Base-by-base conservation (phyloP, 2,329 filamentous ascomycete genomes). In the Dothideomycetes sp. region DNA sequence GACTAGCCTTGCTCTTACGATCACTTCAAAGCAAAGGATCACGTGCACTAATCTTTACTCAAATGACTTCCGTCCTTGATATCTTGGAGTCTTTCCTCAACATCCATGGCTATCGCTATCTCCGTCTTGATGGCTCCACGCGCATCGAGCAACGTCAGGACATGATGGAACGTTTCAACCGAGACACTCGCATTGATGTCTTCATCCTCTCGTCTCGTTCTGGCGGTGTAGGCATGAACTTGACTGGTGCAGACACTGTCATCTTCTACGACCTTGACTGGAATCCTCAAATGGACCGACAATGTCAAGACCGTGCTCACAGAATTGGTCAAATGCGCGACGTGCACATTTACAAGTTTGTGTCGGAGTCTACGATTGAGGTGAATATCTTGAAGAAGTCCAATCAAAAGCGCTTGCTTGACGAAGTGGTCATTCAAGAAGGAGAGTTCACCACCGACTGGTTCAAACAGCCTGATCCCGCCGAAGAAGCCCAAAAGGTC, bases 221-320 rank as follows among this genome's bases (percentile, higher is more conserved):
- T 0, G 91, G 91, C 49, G 91, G 91, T 40, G 70, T 98, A 1
- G 91, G 91, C 42, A 94, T 98, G 66, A 98, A 98, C 53, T 70
- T 98, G 32, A 96, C 89, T 0, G 91, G 91, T 36, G 91, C 91
- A 4, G 91, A 96, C 59, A 94, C 88, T 0, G 91, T 98, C 52
- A 95, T 98, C 49, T 98, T 98, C 61, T 98, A 96, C 62, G 91
- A 98, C 55, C 79, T 96, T 44, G 91, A 98, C 58, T 98, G 93
- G 93, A 98, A 98, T 53, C 91, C 91, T 0, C 91, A 93, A 37
- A 98, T 98, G 91, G 91, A 98, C 66, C 94, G 94, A 61, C 91
- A 98, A 61, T 98, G 91, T 54, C 93, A 98, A 63, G 93, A 98
- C 59, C 78, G 91, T 52, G 93, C 86, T 53, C 91, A 98, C 64